Conservation (phyloP, 441 rosid species). For the Croton setiger region DNA sequence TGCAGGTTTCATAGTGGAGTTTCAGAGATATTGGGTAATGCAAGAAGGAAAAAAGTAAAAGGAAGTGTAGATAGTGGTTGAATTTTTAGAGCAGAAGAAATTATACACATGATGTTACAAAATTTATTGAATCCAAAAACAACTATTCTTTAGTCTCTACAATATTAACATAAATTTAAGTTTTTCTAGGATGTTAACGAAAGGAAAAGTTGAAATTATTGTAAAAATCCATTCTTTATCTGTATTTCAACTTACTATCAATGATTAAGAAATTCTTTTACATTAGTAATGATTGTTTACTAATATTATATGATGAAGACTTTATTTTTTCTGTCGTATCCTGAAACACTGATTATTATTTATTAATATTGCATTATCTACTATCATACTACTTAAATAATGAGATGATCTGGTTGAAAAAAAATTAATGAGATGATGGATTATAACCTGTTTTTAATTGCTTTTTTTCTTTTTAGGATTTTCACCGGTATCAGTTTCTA, state of each 20-base stretch:
- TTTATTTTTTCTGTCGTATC: too few relatives aligned
- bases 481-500: neutral
- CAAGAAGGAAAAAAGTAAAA: neutral
- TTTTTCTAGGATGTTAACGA: neutral
- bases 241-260: neutral
- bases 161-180: neutral
- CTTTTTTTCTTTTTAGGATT: neutral
- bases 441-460: too few relatives aligned
- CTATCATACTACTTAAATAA: too few relatives aligned
- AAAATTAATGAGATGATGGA: too few relatives aligned
- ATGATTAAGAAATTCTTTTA: neutral
- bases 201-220: neutral
- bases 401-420: too few relatives aligned
- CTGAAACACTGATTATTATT: too few relatives aligned
- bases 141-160: neutral
- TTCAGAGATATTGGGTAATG: neutral
- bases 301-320: too few relatives aligned
- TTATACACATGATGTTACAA: neutral
- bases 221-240: neutral
- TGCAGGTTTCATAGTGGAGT: slow-evolving; percentile 31
- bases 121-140: neutral
- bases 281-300: too few relatives aligned
- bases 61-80: neutral
- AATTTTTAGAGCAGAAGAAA: too few relatives aligned
- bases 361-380: too few relatives aligned